Conservation (phyloP, 768 basidiomycete genomes). For the Phaffia australis region DNA sequence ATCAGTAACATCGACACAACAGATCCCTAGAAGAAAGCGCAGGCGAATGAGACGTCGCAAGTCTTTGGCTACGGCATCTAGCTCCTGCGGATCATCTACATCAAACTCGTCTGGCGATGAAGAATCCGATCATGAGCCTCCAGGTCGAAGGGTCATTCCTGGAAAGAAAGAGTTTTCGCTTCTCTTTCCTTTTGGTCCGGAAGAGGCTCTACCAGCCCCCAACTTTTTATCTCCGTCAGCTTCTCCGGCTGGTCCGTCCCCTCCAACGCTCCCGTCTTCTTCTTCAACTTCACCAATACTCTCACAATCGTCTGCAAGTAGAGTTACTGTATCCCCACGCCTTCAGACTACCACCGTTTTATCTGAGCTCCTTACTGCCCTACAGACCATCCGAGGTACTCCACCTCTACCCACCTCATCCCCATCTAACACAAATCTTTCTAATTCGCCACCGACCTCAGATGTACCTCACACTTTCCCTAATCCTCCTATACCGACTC, state of each 20-base stretch:
- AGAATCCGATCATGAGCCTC: slow-evolving; percentile 42
- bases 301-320: not conserved
- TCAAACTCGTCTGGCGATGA: slow-evolving; percentile 25
- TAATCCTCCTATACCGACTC: not conserved
- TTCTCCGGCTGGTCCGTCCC: slow-evolving; percentile 28
- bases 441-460: not conserved
- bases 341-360: not conserved
- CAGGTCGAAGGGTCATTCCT: slow-evolving; percentile 54
- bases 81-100: slow-evolving; percentile 41
- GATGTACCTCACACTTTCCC: slow-evolving; percentile 5
- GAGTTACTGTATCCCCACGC: not conserved
- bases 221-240: slow-evolving; percentile 26
- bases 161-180: slow-evolving; percentile 57
- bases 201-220: slow-evolving; percentile 12
- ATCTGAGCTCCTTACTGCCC: not conserved
- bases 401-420: slow-evolving; percentile 6
- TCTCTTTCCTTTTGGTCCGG: slow-evolving; percentile 47
- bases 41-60: slow-evolving; percentile 45
- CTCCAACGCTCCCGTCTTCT: not conserved
- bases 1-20: slow-evolving; percentile 40
- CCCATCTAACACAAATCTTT: not conserved
- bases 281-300: not conserved
- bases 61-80: slow-evolving; percentile 42
- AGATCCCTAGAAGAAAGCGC: slow-evolving; percentile 29
- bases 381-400: not conserved